Evolutionary conservation across 2,329 filamentous ascomycete species (phyloP), one percentile per base, ranked within the genome.

Genomic region (Clarireedia monteithiana): DNA sequence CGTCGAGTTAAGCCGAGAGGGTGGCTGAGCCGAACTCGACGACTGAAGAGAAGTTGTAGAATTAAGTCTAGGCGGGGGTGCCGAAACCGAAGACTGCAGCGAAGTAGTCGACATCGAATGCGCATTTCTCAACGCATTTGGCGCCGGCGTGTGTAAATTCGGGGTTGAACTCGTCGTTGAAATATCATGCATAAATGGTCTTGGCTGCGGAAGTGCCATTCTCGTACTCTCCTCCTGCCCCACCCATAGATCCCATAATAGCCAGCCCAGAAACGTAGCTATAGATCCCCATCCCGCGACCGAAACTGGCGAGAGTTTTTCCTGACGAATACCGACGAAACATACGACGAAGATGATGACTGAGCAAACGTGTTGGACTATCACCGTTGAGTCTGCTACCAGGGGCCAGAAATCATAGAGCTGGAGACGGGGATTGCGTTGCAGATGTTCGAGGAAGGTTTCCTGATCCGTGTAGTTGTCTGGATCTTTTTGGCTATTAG

Each of bases 401-500:
- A 99, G 79, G 7, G 91, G 90, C 92, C 94, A 99, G 72, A 99
- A 99, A 68, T 97, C 91, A 71, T 99, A 99, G 0, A 92, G 92
- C 63, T 94, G 87, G 52, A 97, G 81, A 42, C 91, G 85, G 4
- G 92, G 92, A 70, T 99, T 99, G 48, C 91, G 84, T 71, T 99
- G 92, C 17, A 99, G 82, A 66, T 95, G 91, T 68, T 96, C 92
- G 63, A 99, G 85, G 66, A 99, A 99, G 1, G 94, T 97, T 58
- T 89, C 89, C 69, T 94, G 91, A 69, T 99, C 94, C 42, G 94
- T 97, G 70, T 97, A 97, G 71, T 99, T 99, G 71, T 99, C 94
- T n/a, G 94, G 91, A 69, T 95, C 89, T 91, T 49, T 26, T n/a
- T 42, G 10, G 7, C 2, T 30, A 10, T 30, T 10, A 30, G 27